Evolutionary conservation across 225 moss, liverwort and hornwort genomes (phyloP), one percentile per base, ranked within the genome.

Genomic region (Marchantia polymorpha): DNA sequence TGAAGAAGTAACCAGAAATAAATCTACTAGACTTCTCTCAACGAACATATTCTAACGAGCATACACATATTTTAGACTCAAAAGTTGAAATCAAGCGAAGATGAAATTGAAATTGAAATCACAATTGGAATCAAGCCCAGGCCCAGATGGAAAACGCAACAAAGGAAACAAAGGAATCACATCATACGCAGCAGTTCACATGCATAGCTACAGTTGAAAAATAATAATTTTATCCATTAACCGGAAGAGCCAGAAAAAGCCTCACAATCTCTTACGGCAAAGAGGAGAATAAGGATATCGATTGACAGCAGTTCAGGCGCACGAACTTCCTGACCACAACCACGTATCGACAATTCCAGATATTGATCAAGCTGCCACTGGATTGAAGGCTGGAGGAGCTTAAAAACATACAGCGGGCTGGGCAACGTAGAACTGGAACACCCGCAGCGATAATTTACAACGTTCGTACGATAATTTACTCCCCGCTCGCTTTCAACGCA

Each of bases 361-460:
- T 31, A 75, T 31, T 31, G 19, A 75, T 75, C 59, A 54, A 54
- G 27, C 73, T 52, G n/a, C 25, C 73, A 7, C 73, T 73, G 1
- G 25, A 52, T 73, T 23, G 53, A 13, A 52, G 75, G 30, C 56
- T 8, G 46, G 53, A 6, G 58, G 29, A 75, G 75, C n/a, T 20
- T 31, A 59, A 49, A 13, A 60, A 77, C 77, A 46, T 77, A 77
- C 77, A 64, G 77, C 64, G 50, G 64, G 64, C 46, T 77, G 77
- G 64, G 8, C 59, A 10, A 39, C 55, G 64, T 17, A 30, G 58
- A 52, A 39, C 29, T 14, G 74, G 60, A 76, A 77, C 77, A 64
- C 13, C 9, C 48, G 63, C 48, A 50, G 77, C 58, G 39, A 75
- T 53, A 54, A 60, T 39, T 75, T 59, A 46, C 64, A 52, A 63